Evolutionary conservation across 371 early-diverging fungal species (phyloP), one percentile per base, ranked within the genome.

Genomic region (Mucor mucedo): DNA sequence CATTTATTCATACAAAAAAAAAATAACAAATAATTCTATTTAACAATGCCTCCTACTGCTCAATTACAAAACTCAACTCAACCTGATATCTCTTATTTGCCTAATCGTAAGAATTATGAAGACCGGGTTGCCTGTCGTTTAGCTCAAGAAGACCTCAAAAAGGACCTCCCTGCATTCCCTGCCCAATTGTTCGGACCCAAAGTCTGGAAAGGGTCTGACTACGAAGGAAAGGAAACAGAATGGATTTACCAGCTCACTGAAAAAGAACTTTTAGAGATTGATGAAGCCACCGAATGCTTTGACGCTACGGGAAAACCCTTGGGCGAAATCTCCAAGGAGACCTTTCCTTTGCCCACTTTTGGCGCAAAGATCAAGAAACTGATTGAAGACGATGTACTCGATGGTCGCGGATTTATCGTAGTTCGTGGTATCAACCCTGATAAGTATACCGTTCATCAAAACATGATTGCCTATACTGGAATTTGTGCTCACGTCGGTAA

Each of bases 381-480:
- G 3, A 58, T 58, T 10, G 44, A 65, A 38, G 60, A 70, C 10
- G 35, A 70, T 42, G 70, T 70, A 2, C 38, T 70, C 10, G 62
- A 66, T 42, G 70, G 70, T 8, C 47, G 70, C 39, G 70, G 70
- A 3, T 70, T 70, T 33, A 28, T 70, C 29, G 62, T 70, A 3
- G 30, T 70, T 6, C 63, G 70, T 42, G 70, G 70, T 39, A 40
- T 70, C 0, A 54, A 70, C 55, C 70, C 66, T 29, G 70, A 70
- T 16, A 62, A 55, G 16, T 70, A 70, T 42, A 62, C 62, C 11
- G 58, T 62, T 41, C 32, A 52, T 14, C 70, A 66, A 49, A 61
- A 70, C n/a, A 39, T 70, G 42, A 70, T 70, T 70, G 66, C 62
- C 4, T 70, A 70, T 62, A 54, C 70, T 16, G 70, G 70, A 28